phyloP scores from a whole-genome alignment of 495 filamentous ascomycete genomes.

The Oleoguttula mirabilis region DNA sequence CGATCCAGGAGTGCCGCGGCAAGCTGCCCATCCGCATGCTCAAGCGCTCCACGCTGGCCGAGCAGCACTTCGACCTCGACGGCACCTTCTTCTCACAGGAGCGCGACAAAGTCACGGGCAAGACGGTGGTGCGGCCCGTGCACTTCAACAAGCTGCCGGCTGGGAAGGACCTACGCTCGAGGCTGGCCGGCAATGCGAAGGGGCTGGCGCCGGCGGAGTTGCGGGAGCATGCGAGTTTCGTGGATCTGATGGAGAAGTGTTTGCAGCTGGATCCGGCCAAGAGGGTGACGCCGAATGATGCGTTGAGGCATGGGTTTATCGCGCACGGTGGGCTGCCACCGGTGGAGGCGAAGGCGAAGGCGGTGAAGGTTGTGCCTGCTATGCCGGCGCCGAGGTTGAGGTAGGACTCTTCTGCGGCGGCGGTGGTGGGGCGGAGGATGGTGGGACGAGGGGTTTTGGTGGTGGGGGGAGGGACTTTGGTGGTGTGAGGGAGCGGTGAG shows the following conservation, averaged over 20 bases:
- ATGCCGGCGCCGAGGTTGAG: slow-evolving; percentile 7
- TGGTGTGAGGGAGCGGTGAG: neutral
- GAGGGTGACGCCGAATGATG: slow-evolving; percentile 72
- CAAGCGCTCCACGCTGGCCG: slow-evolving; percentile 58
- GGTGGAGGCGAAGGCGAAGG: slow-evolving; percentile 1
- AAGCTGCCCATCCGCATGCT: slow-evolving; percentile 82
- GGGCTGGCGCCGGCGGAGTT: slow-evolving; percentile 62
- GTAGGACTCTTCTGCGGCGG: neutral
- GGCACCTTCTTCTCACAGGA: slow-evolving; percentile 74
- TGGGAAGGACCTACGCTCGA: slow-evolving; percentile 59
- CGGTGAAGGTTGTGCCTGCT: slow-evolving; percentile 6
- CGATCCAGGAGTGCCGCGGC: slow-evolving; percentile 92
- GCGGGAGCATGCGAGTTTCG: slow-evolving; percentile 68
- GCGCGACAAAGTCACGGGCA: slow-evolving; percentile 72
- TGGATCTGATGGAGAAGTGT: slow-evolving; percentile 77
- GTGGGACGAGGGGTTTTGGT: neutral
- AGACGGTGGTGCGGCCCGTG: slow-evolving; percentile 36
- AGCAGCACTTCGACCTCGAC: slow-evolving; percentile 74
- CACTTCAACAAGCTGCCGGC: slow-evolving; percentile 49
- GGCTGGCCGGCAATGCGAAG: slow-evolving; percentile 60
- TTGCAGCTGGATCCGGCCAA: slow-evolving; percentile 88
- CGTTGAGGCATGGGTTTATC: slow-evolving; percentile 79
- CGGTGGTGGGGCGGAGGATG: neutral
- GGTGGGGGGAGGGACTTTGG: neutral
- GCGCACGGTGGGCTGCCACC: slow-evolving; percentile 1